phyloP scores from a whole-genome alignment of 2,329 filamentous ascomycete genomes.

The Coniochaeta ligniaria region DNA sequence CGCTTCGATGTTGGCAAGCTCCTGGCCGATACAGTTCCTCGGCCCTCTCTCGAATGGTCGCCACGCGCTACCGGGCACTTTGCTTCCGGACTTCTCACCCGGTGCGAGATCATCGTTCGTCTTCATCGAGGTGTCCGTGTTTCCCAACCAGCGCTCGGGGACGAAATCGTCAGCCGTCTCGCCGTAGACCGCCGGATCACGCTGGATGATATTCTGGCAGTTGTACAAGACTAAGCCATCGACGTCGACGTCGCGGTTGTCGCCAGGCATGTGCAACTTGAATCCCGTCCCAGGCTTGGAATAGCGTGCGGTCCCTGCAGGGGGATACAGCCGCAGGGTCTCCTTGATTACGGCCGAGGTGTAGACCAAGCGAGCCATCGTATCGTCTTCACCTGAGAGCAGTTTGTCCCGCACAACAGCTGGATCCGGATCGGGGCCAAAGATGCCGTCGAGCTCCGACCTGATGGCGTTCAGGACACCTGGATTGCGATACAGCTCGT shows the following conservation, averaged over 20 bases:
- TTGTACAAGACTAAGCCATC: constrained; percentile 28
- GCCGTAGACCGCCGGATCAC: constrained; percentile 25
- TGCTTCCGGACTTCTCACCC: constrained; percentile 3
- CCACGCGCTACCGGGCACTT: constrained; percentile 33
- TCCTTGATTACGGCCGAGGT: constrained; percentile 30
- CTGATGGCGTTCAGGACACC: constrained; percentile 18
- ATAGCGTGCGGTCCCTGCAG: constrained; percentile 22
- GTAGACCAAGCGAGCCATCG: constrained; percentile 25
- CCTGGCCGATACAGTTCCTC: constrained; percentile 47
- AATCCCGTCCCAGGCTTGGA: constrained; percentile 17
- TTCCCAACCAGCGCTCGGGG: constrained; percentile 31
- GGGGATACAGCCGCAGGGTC: constrained; percentile 24
- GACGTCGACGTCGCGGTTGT: constrained; percentile 18
- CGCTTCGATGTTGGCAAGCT: constrained; percentile 35
- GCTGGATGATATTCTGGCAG: constrained; percentile 25
- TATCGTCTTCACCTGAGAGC: constrained; percentile 18
- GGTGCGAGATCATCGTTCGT: constrained; percentile 6
- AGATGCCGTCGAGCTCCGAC: constrained; percentile 26
- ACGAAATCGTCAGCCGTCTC: constrained; percentile 25
- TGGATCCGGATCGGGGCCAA: constrained; percentile 22
- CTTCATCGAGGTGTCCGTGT: constrained; percentile 17
- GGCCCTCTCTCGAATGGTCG: constrained; percentile 45
- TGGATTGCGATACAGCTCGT: constrained; percentile 26
- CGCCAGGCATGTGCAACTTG: constrained; percentile 17
- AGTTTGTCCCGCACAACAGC: constrained; percentile 17